Percentiles rank a stretch among this genome's conserved stretches.
Evolutionary conservation across 495 filamentous ascomycete genomes (phyloP).

Genomic region (Hyaloscypha bicolor): DNA sequence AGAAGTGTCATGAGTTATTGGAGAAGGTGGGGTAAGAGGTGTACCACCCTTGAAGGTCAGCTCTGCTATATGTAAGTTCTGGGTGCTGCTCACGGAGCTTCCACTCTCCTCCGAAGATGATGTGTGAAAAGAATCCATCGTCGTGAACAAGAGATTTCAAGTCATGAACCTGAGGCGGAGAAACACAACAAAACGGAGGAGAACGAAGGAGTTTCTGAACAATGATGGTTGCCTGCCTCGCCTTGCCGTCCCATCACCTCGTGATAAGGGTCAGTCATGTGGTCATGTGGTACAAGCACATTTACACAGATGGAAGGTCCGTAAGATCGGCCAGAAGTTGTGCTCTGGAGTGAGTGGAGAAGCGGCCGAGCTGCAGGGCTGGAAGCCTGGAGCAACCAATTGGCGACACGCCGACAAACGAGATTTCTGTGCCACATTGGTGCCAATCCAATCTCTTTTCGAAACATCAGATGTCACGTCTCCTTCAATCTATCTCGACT

Average conservation of each 20-base stretch:
- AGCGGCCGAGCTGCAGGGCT: no score
- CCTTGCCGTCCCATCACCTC: not conserved
- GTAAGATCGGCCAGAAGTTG: not conserved
- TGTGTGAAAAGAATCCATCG: not conserved
- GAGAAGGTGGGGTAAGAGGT: not conserved
- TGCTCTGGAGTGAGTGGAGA: not conserved
- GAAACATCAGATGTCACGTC: no score
- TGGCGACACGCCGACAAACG: not conserved
- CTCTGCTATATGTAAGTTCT: not conserved
- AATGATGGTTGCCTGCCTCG: not conserved
- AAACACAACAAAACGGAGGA: not conserved
- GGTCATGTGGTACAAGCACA: not conserved
- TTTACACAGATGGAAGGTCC: not conserved
- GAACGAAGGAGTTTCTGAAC: not conserved
- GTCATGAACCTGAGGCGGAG: not conserved
- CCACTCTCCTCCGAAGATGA: not conserved
- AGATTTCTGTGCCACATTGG: not conserved
- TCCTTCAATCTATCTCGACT: no score
- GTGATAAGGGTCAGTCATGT: not conserved
- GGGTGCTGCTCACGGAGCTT: not conserved
- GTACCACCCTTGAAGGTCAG: not conserved
- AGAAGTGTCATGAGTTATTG: constrained; percentile 49
- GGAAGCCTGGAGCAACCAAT: not conserved
- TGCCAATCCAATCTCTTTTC: no score
- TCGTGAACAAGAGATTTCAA: not conserved